Percentiles rank a stretch among this genome's conserved stretches.
phyloP scores from a whole-genome alignment of 2,329 filamentous ascomycete genomes.

The Zymoseptoria passerinii region DNA sequence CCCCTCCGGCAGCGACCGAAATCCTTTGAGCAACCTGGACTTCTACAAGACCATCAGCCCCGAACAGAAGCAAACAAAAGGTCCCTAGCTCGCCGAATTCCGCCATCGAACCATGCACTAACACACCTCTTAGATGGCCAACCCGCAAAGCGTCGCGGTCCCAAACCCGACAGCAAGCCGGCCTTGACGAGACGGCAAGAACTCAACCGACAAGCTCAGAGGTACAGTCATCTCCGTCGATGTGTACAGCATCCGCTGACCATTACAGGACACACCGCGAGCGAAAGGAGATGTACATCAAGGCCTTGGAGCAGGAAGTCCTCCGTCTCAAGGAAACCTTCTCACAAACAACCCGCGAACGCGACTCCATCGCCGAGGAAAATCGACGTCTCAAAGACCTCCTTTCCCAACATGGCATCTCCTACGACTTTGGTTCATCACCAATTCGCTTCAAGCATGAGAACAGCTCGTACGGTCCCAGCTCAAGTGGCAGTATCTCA shows the following conservation, averaged over 20 bases:
- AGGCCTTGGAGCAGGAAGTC: conserved; percentile 84
- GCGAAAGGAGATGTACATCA: conserved; percentile 93
- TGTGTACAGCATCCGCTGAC: conserved; percentile 2
- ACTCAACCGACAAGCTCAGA: conserved; percentile 88
- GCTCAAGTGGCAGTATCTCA: conserved; percentile 49
- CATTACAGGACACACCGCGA: conserved; percentile 77
- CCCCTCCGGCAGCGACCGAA: conserved; percentile 15
- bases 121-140: conserved; percentile 58
- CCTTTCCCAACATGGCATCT: conserved; percentile 51
- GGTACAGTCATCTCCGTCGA: conserved; percentile 46
- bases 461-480: conserved; percentile 35
- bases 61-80: conserved; percentile 71
- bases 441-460: conserved; percentile 30
- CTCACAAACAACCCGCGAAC: conserved; percentile 64
- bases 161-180: conserved; percentile 93
- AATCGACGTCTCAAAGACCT: conserved; percentile 65
- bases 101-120: not conserved
- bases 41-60: conserved; percentile 55
- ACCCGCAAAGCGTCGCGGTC: conserved; percentile 78
- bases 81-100: conserved; percentile 37
- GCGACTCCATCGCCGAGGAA: conserved; percentile 67
- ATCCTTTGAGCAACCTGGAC: conserved; percentile 23
- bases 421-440: conserved; percentile 41
- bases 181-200: conserved; percentile 87
- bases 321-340: conserved; percentile 81